phyloP scores from a whole-genome alignment of 2,329 filamentous ascomycete species.

The Aureobasidium sp. region DNA sequence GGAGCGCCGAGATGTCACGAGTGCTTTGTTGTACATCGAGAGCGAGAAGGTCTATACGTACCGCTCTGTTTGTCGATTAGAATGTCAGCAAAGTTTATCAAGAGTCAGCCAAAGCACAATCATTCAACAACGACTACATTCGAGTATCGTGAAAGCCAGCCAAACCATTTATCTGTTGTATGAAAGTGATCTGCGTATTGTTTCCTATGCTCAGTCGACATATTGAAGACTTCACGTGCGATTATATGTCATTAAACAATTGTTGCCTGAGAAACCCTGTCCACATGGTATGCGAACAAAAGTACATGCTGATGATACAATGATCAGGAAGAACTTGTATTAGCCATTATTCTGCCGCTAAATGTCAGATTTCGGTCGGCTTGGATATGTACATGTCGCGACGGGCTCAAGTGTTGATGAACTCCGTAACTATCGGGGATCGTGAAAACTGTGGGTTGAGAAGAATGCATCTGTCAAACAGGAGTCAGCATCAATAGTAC shows the following conservation, averaged over 20 bases:
- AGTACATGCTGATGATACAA: not conserved
- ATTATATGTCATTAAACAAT: not conserved
- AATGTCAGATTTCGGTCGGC: not conserved
- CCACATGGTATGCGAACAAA: not conserved
- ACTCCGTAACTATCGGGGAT: slow-evolving; percentile 85
- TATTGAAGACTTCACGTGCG: not conserved
- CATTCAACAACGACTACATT: not conserved
- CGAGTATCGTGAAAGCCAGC: rapidly evolving
- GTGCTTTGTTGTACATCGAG: not conserved
- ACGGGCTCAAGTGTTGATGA: slow-evolving; percentile 42
- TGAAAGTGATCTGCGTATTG: not conserved
- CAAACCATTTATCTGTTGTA: not conserved
- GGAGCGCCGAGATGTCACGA: not conserved
- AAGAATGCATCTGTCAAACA: slow-evolving; percentile 64
- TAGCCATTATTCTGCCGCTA: not conserved
- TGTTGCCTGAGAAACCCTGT: not conserved
- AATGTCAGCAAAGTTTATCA: not conserved
- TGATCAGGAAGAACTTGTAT: not conserved
- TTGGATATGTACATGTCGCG: not conserved
- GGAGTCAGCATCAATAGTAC: not conserved
- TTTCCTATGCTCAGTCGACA: not conserved
- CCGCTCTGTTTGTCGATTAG: not conserved
- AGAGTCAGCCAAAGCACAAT: not conserved
- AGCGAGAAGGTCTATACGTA: not conserved
- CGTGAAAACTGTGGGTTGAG: slow-evolving; percentile 90